Percentiles rank a stretch among this genome's conserved stretches.
phyloP scores from a whole-genome alignment of 192 early-diverging fungal genomes.

The Thamnidium elegans region DNA sequence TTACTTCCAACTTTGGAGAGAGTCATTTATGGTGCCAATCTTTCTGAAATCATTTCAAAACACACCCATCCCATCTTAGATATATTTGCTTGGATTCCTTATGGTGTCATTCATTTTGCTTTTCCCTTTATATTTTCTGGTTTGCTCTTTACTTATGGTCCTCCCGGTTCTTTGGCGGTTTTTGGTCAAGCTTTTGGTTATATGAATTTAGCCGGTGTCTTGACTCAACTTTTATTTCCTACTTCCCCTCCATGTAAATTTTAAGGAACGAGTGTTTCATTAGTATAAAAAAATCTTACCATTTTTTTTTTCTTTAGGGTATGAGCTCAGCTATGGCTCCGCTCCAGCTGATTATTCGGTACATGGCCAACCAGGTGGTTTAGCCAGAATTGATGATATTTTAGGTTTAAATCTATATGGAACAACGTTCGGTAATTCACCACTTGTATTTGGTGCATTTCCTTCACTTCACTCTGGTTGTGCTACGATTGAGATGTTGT shows the following conservation, averaged over 20 bases:
- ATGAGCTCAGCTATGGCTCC: constrained; percentile 61
- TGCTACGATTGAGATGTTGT: constrained; percentile 61
- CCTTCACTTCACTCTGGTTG: constrained; percentile 73
- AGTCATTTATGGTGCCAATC: constrained; percentile 64
- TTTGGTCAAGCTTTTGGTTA: constrained; percentile 63
- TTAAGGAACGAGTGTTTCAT: background rate
- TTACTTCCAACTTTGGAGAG: constrained; percentile 64
- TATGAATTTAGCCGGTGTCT: constrained; percentile 66
- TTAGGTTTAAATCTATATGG: constrained; percentile 61
- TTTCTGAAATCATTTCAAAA: constrained; percentile 56
- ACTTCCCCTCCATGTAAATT: constrained; percentile 66
- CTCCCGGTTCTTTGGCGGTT: constrained; percentile 43
- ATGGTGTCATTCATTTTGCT: constrained; percentile 71
- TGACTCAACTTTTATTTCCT: constrained; percentile 66
- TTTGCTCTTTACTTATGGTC: constrained; percentile 48
- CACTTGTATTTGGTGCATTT: constrained; percentile 74
- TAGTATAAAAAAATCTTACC: background rate
- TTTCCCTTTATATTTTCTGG: constrained; percentile 58
- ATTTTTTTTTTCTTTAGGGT: constrained; percentile 50
- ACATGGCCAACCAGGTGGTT: constrained; percentile 65
- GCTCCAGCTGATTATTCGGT: constrained; percentile 62
- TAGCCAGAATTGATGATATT: constrained; percentile 66
- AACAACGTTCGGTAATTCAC: constrained; percentile 61
- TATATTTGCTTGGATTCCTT: constrained; percentile 66
- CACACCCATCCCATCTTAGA: constrained; percentile 53